Percentiles rank a stretch among this genome's conserved stretches.
Conservation (phyloP, 2,329 filamentous ascomycete genomes). For the Scortechinia acanthostroma region DNA sequence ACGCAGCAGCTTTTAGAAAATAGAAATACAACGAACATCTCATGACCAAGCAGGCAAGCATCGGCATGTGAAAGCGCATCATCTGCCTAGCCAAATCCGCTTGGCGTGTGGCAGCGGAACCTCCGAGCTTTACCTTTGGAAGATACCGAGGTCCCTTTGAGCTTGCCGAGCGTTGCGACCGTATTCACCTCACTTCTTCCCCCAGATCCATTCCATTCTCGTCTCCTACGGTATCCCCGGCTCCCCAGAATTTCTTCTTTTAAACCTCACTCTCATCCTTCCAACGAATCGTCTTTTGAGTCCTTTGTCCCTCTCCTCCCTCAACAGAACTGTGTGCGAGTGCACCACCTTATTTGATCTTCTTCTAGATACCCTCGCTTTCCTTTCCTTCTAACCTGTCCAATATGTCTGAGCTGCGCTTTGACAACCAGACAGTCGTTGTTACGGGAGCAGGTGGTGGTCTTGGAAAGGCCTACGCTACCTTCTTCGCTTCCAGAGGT, state of each 20-base stretch:
- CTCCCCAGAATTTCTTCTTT: not conserved
- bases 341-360: not conserved
- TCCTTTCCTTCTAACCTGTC: not conserved
- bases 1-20: no score
- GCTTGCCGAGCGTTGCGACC: not conserved
- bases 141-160: not conserved
- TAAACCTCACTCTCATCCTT: not conserved
- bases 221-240: not conserved
- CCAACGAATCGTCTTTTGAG: no score
- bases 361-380: not conserved
- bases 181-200: not conserved
- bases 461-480: constrained; percentile 61
- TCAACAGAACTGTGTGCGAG: not conserved
- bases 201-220: no score
- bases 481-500: constrained; percentile 65
- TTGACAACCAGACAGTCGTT: constrained; percentile 69
- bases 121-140: no score
- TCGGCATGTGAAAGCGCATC: not conserved
- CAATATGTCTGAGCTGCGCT: constrained; percentile 54
- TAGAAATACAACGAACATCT: no score
- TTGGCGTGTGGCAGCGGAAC: no score
- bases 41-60: no score
- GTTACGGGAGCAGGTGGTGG: constrained; percentile 70
- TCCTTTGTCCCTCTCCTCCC: not conserved
- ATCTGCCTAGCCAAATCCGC: no score